phyloP scores from a whole-genome alignment of 2,329 filamentous ascomycete genomes.

The Alternaria ethzedia region DNA sequence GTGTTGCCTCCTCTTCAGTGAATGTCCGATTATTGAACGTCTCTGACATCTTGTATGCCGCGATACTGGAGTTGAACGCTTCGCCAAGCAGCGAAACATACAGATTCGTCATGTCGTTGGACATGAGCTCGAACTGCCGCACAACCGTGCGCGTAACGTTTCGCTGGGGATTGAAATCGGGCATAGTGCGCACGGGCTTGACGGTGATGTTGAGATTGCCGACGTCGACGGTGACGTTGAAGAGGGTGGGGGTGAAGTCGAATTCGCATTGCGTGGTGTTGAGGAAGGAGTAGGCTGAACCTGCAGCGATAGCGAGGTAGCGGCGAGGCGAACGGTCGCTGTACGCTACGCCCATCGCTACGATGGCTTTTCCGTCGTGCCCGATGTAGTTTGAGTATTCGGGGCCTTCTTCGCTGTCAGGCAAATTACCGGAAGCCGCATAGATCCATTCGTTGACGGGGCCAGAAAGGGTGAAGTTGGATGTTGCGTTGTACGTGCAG shows the following conservation, averaged over 20 bases:
- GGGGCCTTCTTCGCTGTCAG: slow-evolving; percentile 28
- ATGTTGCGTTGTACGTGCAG: slow-evolving; percentile 49
- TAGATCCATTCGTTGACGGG: slow-evolving; percentile 35
- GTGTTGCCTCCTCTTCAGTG: slow-evolving; percentile 25
- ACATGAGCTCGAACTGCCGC: slow-evolving; percentile 45
- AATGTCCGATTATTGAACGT: slow-evolving; percentile 5
- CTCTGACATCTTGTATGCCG: slow-evolving; percentile 33
- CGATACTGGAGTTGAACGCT: slow-evolving; percentile 45
- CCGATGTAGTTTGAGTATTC: slow-evolving; percentile 44
- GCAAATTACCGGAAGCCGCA: slow-evolving; percentile 28
- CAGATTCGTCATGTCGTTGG: slow-evolving; percentile 48
- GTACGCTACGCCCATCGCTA: slow-evolving; percentile 41
- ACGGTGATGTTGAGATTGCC: slow-evolving; percentile 38
- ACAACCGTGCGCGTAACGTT: slow-evolving; percentile 39
- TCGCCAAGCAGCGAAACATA: slow-evolving; percentile 48
- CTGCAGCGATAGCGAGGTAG: slow-evolving; percentile 41
- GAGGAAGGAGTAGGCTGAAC: slow-evolving; percentile 35
- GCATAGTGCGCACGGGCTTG: slow-evolving; percentile 9
- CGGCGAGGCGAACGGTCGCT: slow-evolving; percentile 31
- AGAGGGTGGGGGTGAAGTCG: slow-evolving; percentile 34
- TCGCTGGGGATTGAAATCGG: slow-evolving; percentile 38
- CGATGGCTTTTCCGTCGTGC: slow-evolving; percentile 33
- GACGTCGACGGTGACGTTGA: slow-evolving; percentile 40
- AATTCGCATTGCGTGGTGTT: slow-evolving; percentile 44
- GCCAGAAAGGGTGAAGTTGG: slow-evolving; percentile 34